phyloP scores from a whole-genome alignment of 176 grass and related monocot genomes.

The Ensete glaucum region DNA sequence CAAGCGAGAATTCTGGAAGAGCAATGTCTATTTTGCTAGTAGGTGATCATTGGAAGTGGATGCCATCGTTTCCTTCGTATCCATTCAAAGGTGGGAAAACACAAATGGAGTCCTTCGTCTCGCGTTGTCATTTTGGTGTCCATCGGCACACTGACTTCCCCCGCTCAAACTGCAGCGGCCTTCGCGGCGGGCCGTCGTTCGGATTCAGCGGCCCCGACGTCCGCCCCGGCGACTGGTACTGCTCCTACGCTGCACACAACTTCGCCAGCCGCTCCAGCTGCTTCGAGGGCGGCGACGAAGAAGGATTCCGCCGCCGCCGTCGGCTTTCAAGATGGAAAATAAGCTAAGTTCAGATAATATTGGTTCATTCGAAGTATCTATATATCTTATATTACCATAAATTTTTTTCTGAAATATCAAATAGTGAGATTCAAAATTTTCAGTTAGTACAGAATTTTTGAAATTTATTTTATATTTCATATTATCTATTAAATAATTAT shows the following conservation, averaged over 20 bases:
- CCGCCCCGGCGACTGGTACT: conserved; percentile 94
- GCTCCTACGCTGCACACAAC: conserved; percentile 80
- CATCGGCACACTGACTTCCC: conserved; percentile 33
- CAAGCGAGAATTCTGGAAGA: too few relatives aligned
- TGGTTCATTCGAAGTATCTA: background rate
- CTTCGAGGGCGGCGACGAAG: conserved; percentile 82
- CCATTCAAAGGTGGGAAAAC: too few relatives aligned
- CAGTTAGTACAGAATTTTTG: too few relatives aligned
- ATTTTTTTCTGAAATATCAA: too few relatives aligned
- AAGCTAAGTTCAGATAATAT: background rate
- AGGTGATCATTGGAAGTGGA: too few relatives aligned
- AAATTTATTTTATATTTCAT: too few relatives aligned
- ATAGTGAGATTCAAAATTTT: too few relatives aligned
- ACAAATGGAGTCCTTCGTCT: conserved; percentile 30
- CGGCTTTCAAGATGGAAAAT: conserved; percentile 32
- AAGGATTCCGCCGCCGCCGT: conserved; percentile 60
- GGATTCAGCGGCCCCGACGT: conserved; percentile 56
- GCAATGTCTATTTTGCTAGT: too few relatives aligned
- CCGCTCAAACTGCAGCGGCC: conserved; percentile 46
- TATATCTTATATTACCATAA: background rate
- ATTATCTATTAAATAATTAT: too few relatives aligned
- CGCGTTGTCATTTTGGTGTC: conserved; percentile 79
- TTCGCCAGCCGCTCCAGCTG: conserved; percentile 93
- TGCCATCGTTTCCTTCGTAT: too few relatives aligned
- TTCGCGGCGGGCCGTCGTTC: conserved; percentile 53